A percentile compares a stretch with the other conserved stretches of the same genome.
These are phyloP conservation scores for Pancytospora philotis DNA, from an alignment of 371 early-diverging fungal species.

Conservation along the genomic window DNA sequence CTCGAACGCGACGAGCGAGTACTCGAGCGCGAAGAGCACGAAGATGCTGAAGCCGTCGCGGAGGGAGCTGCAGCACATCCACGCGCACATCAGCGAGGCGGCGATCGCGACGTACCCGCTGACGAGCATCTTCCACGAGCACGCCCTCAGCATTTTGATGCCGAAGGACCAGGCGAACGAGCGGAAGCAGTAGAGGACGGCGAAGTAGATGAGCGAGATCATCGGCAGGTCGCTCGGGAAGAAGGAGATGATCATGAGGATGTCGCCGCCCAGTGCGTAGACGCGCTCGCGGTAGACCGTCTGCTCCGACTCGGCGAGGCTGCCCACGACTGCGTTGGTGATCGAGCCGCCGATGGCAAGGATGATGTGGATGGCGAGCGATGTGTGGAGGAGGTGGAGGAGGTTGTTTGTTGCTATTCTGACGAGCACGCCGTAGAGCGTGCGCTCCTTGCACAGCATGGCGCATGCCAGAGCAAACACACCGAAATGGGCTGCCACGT, in stretches of 20 bases:
- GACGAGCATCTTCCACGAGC: background rate
- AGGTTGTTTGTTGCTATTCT: constrained; percentile 12
- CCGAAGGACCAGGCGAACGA: constrained; percentile 44
- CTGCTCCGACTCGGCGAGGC: constrained; percentile 42
- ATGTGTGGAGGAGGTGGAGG: constrained; percentile 50
- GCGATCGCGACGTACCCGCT: background rate
- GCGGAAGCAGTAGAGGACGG: constrained; percentile 44
- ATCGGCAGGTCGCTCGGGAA: constrained; percentile 52
- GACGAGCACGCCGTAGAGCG: background rate
- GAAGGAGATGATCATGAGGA: constrained; percentile 46
- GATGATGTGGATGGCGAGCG: constrained; percentile 29
- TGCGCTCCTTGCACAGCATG: background rate
- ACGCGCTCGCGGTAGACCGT: constrained; percentile 48
- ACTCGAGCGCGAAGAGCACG: background rate
- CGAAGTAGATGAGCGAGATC: constrained; percentile 43
- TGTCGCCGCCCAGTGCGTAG: constrained; percentile 45
- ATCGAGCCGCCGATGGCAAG: constrained; percentile 35
- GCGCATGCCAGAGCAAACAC: background rate
- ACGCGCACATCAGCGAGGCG: background rate
- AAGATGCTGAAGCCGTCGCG: background rate
- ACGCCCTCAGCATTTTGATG: constrained; percentile 34
- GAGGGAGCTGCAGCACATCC: background rate
- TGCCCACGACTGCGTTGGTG: constrained; percentile 23
- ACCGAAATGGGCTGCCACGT: background rate
- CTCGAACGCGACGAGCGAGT: background rate